phyloP scores from a whole-genome alignment of 495 filamentous ascomycete genomes.

The Beverwykella pulmonaria region DNA sequence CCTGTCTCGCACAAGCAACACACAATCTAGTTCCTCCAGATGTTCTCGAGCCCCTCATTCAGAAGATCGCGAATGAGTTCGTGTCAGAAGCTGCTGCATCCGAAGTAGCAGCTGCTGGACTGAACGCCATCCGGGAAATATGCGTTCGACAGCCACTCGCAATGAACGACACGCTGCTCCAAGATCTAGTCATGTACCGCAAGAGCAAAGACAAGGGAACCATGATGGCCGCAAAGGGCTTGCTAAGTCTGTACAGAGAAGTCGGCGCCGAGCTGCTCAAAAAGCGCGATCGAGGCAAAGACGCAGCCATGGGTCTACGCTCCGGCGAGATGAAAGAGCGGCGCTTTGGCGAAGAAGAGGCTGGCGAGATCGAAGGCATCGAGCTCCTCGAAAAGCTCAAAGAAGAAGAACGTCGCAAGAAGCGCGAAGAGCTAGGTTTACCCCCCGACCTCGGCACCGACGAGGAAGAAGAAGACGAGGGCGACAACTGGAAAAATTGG shows the following conservation, averaged over 20 bases:
- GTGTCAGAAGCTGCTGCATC: slow-evolving; percentile 91
- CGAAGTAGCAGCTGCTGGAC: slow-evolving; percentile 87
- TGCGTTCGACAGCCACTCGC: slow-evolving; percentile 89
- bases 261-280: slow-evolving; percentile 85
- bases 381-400: slow-evolving; percentile 93
- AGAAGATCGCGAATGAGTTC: slow-evolving; percentile 98
- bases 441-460: slow-evolving; percentile 58
- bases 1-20: slow-evolving; percentile 86
- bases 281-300: slow-evolving; percentile 88
- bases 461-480: slow-evolving; percentile 61
- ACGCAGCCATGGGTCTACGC: slow-evolving; percentile 80
- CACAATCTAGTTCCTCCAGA: slow-evolving; percentile 93
- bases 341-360: slow-evolving; percentile 78
- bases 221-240: slow-evolving; percentile 92
- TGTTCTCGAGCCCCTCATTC: slow-evolving; percentile 83
- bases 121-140: slow-evolving; percentile 94
- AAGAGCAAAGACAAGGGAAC: slow-evolving; percentile 98
- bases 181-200: slow-evolving; percentile 93
- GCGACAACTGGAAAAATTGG: slow-evolving; percentile 76
- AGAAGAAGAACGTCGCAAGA: slow-evolving; percentile 78
- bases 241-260: slow-evolving; percentile 88
- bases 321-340: slow-evolving; percentile 68
- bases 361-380: slow-evolving; percentile 86
- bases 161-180: slow-evolving; percentile 93
- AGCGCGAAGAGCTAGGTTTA: slow-evolving; percentile 65